These are phyloP conservation scores for Maudiozyma serrabonitensis DNA, from an alignment of 805 yeast genomes.

Conservation along the genomic window DNA sequence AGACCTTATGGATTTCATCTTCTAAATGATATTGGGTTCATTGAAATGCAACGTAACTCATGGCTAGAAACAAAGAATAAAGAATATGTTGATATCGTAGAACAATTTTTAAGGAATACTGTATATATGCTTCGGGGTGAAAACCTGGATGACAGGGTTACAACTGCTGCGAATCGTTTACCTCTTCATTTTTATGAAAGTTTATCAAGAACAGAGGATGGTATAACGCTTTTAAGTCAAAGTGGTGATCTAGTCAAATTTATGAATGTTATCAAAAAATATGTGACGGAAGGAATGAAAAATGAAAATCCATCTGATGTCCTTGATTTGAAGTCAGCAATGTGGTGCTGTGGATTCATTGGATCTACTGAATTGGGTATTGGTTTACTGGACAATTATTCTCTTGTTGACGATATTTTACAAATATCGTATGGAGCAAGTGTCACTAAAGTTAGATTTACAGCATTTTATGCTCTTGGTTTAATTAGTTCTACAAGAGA, in stretches of 20 bases:
- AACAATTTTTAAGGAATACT: slow-evolving; percentile 25
- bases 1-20: slow-evolving; percentile 62
- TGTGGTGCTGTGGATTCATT: slow-evolving; percentile 84
- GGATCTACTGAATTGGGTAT: slow-evolving; percentile 68
- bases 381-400: slow-evolving; percentile 42
- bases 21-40: slow-evolving; percentile 47
- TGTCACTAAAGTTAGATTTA: slow-evolving; percentile 58
- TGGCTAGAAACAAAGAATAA: slow-evolving; percentile 49
- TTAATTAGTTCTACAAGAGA: slow-evolving; percentile 60
- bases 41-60: slow-evolving; percentile 52
- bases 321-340: slow-evolving; percentile 52
- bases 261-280: slow-evolving; percentile 28
- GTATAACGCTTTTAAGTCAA: slow-evolving; percentile 50
- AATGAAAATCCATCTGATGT: slow-evolving; percentile 24
- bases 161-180: slow-evolving; percentile 13
- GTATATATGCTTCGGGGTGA: background rate
- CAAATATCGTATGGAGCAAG: slow-evolving; percentile 37
- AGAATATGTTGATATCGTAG: slow-evolving; percentile 41
- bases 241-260: slow-evolving; percentile 38
- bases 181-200: slow-evolving; percentile 75
- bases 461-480: slow-evolving; percentile 72
- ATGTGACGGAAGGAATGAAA: slow-evolving; percentile 16
- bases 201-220: slow-evolving; percentile 72
- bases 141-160: background rate
- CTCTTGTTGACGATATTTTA: slow-evolving; percentile 45